Conservation (phyloP, 441 rosid species). For the Mallotus japonicus region DNA sequence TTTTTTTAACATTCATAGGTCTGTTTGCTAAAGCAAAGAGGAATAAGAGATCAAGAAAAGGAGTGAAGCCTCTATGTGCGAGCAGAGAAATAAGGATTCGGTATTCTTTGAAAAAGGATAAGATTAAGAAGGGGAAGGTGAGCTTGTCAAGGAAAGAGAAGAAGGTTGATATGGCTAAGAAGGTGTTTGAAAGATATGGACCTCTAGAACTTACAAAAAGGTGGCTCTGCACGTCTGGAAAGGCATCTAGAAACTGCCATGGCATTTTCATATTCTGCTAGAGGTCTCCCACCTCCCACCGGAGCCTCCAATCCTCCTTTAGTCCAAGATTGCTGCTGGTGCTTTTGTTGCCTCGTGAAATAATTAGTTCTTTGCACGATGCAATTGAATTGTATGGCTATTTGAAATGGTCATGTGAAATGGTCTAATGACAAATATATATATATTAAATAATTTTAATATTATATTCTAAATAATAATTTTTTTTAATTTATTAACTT, state of each 20-base stretch:
- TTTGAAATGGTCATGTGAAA: too few species aligned
- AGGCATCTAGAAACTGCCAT: too few species aligned
- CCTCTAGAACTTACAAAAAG: too few species aligned
- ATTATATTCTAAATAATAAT: too few species aligned
- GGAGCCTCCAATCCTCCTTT: too few species aligned
- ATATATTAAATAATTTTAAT: too few species aligned
- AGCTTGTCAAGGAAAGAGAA: constrained; percentile 17
- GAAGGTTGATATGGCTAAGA: constrained; percentile 21
- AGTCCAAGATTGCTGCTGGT: constrained; percentile 56
- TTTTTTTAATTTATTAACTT: too few species aligned
- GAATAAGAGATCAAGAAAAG: not conserved
- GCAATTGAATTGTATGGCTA: too few species aligned
- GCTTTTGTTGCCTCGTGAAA: constrained; percentile 57
- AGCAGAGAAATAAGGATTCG: constrained; percentile 11
- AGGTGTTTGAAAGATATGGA: constrained; percentile 14
- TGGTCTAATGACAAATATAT: too few species aligned
- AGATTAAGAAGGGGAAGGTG: constrained; percentile 24
- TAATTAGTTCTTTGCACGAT: too few species aligned
- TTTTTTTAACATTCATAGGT: not conserved
- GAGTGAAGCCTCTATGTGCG: not conserved
- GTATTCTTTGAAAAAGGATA: constrained; percentile 6
- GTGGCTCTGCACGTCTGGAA: too few species aligned
- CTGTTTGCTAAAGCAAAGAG: not conserved
- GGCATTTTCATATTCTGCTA: not conserved
- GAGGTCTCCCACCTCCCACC: constrained; percentile 23